Conservation (phyloP, 768 basidiomycete genomes). For the Collybia nuda region DNA sequence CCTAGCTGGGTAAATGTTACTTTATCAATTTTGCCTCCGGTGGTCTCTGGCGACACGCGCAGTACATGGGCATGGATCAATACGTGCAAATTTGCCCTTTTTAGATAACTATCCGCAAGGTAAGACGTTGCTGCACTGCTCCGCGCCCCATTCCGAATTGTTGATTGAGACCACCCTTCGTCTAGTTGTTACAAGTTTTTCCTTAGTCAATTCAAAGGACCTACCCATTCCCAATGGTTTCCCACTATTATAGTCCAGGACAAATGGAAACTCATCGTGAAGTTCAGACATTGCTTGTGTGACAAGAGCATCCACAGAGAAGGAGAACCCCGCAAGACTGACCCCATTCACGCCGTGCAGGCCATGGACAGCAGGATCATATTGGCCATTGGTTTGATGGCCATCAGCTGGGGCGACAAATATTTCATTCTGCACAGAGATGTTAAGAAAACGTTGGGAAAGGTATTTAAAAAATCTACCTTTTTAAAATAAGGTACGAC, state of each 20-base stretch:
- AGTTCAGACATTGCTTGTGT: slow-evolving; percentile 1
- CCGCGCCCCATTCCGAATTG: slow-evolving; percentile 13
- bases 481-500: slow-evolving; percentile 3
- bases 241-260: no score
- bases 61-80: slow-evolving; percentile 23
- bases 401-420: slow-evolving; percentile 22
- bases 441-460: slow-evolving; percentile 10
- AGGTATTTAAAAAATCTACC: no score
- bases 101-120: slow-evolving; percentile 15
- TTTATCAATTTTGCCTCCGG: no score
- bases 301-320: slow-evolving; percentile 19
- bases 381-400: slow-evolving; percentile 27
- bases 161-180: slow-evolving; percentile 19
- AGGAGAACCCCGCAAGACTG: slow-evolving; percentile 19
- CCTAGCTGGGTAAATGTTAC: no score
- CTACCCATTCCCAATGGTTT: no score
- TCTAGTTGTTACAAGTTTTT: no score
- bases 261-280: no score
- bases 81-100: slow-evolving; percentile 21
- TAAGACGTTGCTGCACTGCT: slow-evolving; percentile 26
- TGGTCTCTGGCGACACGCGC: slow-evolving; percentile 12
- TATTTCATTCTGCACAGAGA: slow-evolving; percentile 25
- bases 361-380: slow-evolving; percentile 25
- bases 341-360: slow-evolving; percentile 12
- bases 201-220: no score